Base-by-base conservation (phyloP, 129 eudicot genomes). In the Calendula officinalis region DNA sequence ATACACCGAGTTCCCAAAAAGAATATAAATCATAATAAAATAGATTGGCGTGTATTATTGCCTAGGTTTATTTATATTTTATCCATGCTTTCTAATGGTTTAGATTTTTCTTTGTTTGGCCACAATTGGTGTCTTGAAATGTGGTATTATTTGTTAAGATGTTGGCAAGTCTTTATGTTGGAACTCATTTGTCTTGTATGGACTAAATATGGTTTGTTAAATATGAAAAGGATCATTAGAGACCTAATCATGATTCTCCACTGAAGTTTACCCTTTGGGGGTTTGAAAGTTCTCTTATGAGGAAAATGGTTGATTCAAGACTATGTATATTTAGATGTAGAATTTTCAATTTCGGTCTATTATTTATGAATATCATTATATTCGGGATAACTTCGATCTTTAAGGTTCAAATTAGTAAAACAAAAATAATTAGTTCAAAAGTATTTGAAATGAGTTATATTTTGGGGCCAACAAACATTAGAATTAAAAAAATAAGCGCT, bases 31-130 rank as follows among this genome's bases (percentile, higher is more conserved):
- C n/a, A n/a, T 14, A 64, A 57, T 49, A 13, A 67, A 52, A 47
- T 67, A 51, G 35, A 41, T 62, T 2, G 30, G 2, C 30, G 62
- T 56, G 72, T 45, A 62, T 49, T 70, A 71, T 68, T 65, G 56
- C 69, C 51, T 55, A 57, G 55, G 34, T 55, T 40, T 40, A 41
- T 44, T 40, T 43, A 35, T 67, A 66, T 61, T 51, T 40, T 68
- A 75, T 15, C 55, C 71, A 34, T 44, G 59, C 9, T 34, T 52
- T 42, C 32, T 47, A 39, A 50, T 68, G 32, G 77, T 51, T 69
- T 55, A 74, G 80, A 64, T 50, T 74, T 62, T 40, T 56, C 9
- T 49, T 74, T 62, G 69, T 68, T 54, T 73, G 70, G 77, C 47
- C 58, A 58, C 71, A 33, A 54, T 54, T 39, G 66, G 74, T 53